Evolutionary conservation across 1,284 basidiomycete species (phyloP).

Genomic region (Cystobasidium sp.): DNA sequence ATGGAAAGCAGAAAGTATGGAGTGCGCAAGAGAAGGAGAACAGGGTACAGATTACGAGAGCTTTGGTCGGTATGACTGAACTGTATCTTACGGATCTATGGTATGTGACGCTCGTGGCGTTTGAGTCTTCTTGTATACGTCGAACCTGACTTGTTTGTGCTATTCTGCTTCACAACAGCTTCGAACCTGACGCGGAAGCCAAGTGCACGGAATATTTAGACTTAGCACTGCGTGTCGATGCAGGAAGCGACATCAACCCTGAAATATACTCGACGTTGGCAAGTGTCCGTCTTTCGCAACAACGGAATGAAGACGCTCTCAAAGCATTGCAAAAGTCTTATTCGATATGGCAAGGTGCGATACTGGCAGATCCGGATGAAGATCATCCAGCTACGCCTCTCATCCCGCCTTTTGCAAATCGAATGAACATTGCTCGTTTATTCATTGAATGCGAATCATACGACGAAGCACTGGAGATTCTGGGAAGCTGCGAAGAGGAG

Average conservation of each 20-base stretch:
- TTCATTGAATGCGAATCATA: conserved; percentile 79
- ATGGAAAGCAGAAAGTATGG: conserved; percentile 54
- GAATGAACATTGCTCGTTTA: conserved; percentile 76
- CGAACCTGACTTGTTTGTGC: neutral
- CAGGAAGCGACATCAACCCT: conserved; percentile 65
- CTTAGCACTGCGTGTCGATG: conserved; percentile 72
- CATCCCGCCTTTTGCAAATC: conserved; percentile 74
- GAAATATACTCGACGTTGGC: conserved; percentile 83
- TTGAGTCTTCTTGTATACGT: neutral
- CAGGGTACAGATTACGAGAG: conserved; percentile 75
- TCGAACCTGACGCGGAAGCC: conserved; percentile 75
- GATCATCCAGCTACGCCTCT: conserved; percentile 65
- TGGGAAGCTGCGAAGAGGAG: conserved; percentile 77
- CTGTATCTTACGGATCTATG: conserved; percentile 97
- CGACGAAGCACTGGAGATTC: conserved; percentile 71
- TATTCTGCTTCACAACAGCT: conserved; percentile 60
- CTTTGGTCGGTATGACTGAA: conserved; percentile 88
- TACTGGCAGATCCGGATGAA: conserved; percentile 46
- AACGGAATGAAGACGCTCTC: conserved; percentile 78
- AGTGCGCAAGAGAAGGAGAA: conserved; percentile 64
- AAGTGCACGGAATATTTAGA: conserved; percentile 78
- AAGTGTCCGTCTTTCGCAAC: conserved; percentile 86
- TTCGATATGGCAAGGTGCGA: conserved; percentile 68
- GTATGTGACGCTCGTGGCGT: conserved; percentile 61
- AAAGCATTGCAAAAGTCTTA: conserved; percentile 72